Base-by-base conservation (phyloP, 1,284 basidiomycete genomes). In the Earliella scabrosa region DNA sequence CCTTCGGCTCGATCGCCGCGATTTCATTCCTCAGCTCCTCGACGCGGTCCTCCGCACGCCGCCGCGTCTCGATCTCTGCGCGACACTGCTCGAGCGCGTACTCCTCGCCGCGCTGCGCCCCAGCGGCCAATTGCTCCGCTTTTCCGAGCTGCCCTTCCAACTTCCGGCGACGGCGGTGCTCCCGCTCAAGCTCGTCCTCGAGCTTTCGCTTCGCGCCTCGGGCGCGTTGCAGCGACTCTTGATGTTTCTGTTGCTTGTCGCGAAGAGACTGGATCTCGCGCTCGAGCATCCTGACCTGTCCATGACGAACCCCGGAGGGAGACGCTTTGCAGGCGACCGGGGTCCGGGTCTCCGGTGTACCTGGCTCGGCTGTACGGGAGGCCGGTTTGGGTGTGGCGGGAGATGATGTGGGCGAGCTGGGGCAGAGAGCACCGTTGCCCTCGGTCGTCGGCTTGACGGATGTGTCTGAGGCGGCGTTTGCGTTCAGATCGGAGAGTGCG, bases 151-250 rank as follows among this genome's bases (percentile, higher is more conserved):
- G 66, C 2, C 66, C 67, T 54, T 82, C 75, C 24, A 78, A 68
- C 59, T 73, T 75, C n/a, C 76, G 76, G 4, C 81, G 77, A 27
- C 70, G 54, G 29, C 66, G 67, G n/a, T 77, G 73, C 65, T 83
- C 81, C 31, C 64, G 58, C 6, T 67, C 64, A 23, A 75, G 66
- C 26, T 76, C 75, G 18, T 79, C 77, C 64, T 83, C 78, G 32
- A 81, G 61, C 63, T 76, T 77, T 24, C 80, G 79, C 61, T 82
- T 84, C 21, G 67, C 67, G n/a, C 63, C 46, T n/a, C 73, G 74
- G 9, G 72, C 61, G 16, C 72, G 66, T 6, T 70, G 56, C 21
- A 81, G 60, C 41, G 71, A 61, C 4, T 64, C 56, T 8, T 54
- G 45, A 35, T 75, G 68, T 24, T 70, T 60, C 4, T 59, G 52